Conservation (phyloP, 371 early-diverging fungal species). For the Blakeslea trispora region DNA sequence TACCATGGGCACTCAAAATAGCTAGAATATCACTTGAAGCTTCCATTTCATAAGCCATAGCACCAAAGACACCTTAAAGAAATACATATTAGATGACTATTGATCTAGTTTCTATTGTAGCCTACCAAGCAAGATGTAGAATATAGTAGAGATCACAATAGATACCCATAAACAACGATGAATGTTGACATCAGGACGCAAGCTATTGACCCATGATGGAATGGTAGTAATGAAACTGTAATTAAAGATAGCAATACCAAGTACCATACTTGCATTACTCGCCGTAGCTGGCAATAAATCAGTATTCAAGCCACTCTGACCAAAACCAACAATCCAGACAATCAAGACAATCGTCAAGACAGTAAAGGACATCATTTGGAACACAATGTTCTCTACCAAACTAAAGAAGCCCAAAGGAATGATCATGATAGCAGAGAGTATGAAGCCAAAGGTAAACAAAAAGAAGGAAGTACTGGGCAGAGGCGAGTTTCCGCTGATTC, state of each 20-base stretch:
- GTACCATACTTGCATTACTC: slow-evolving; percentile 46
- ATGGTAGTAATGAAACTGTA: slow-evolving; percentile 64
- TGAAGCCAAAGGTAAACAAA: slow-evolving; percentile 55
- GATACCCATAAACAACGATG: slow-evolving; percentile 54
- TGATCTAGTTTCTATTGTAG: background rate
- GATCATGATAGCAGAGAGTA: slow-evolving; percentile 52
- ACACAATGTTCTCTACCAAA: slow-evolving; percentile 58
- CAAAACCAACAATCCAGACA: slow-evolving; percentile 61
- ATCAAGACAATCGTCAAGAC: slow-evolving; percentile 49
- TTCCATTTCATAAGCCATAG: slow-evolving; percentile 57
- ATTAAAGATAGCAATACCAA: slow-evolving; percentile 66
- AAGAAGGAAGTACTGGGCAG: slow-evolving; percentile 53
- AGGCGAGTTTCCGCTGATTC: slow-evolving; percentile 35
- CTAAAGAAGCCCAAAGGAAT: slow-evolving; percentile 59
- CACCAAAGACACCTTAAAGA: slow-evolving; percentile 48
- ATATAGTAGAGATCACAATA: slow-evolving; percentile 47
- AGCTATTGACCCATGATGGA: slow-evolving; percentile 65
- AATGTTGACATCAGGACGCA: slow-evolving; percentile 54
- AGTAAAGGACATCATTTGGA: slow-evolving; percentile 58
- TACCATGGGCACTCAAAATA: slow-evolving; percentile 41
- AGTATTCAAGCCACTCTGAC: slow-evolving; percentile 48
- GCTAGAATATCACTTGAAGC: slow-evolving; percentile 53
- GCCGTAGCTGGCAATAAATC: slow-evolving; percentile 50
- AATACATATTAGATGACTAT: background rate
- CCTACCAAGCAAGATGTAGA: slow-evolving; percentile 50